phyloP scores from a whole-genome alignment of 2,329 filamentous ascomycete species.

The Grosmannia huntii region DNA sequence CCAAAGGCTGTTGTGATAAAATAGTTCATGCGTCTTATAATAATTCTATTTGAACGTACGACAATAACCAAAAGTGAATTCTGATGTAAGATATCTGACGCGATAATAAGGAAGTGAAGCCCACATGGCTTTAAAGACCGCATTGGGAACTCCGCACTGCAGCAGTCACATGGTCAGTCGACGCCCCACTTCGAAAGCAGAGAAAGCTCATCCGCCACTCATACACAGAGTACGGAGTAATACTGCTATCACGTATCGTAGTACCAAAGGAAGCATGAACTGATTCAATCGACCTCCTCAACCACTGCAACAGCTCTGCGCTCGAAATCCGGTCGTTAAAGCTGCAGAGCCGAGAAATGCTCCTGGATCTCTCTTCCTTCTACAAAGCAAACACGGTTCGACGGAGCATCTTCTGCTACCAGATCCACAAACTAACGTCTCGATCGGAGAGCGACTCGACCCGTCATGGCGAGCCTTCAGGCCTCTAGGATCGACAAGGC shows the following conservation, averaged over 20 bases:
- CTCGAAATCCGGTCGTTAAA: neutral
- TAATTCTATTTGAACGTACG: too few species aligned
- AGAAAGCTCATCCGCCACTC: neutral
- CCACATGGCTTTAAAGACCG: neutral
- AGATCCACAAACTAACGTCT: neutral
- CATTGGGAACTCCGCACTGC: neutral
- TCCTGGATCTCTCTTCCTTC: too few species aligned
- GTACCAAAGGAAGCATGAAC: neutral
- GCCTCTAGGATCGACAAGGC: slow-evolving; percentile 60
- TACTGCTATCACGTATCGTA: neutral
- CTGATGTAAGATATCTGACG: too few species aligned
- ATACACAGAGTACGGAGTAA: too few species aligned
- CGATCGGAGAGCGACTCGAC: neutral
- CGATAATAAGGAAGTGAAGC: too few species aligned
- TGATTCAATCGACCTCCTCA: neutral
- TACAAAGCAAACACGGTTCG: too few species aligned
- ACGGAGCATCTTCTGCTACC: too few species aligned
- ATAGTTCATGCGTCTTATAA: too few species aligned
- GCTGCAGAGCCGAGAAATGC: too few species aligned
- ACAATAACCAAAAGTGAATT: too few species aligned
- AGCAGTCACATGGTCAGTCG: neutral
- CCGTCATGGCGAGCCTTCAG: slow-evolving; percentile 45
- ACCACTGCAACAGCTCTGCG: neutral
- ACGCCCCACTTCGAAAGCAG: neutral
- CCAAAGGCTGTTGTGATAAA: too few species aligned